Percentiles rank a stretch among this genome's conserved stretches.
Evolutionary conservation across 345 rosid species (phyloP).

Genomic region (Gossypioides kirkii): DNA sequence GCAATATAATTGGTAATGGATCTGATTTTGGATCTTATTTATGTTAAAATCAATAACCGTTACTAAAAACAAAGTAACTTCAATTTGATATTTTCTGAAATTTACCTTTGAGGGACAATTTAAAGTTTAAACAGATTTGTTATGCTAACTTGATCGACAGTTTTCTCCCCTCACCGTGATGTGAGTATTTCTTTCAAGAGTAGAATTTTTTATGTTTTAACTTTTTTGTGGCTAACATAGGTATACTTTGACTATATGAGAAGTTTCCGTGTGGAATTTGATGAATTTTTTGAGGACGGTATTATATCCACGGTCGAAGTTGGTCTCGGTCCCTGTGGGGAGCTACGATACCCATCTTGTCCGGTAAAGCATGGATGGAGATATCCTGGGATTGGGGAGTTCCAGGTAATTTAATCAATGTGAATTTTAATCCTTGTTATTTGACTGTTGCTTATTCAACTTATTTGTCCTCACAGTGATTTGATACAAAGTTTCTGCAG

Average conservation of each 20-base stretch:
- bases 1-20: background rate
- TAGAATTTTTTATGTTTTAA: background rate
- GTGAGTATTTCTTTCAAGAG: background rate
- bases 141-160: background rate
- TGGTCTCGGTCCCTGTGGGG: slow-evolving; percentile 99
- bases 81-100: slow-evolving; percentile 6
- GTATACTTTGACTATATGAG: slow-evolving; percentile 98
- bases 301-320: slow-evolving; percentile 74
- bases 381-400: slow-evolving; percentile 97
- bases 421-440: slow-evolving; percentile 6
- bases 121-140: background rate
- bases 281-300: slow-evolving; percentile 62
- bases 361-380: slow-evolving; percentile 99
- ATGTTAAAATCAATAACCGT: background rate
- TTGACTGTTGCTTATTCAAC: slow-evolving; percentile 1
- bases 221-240: slow-evolving; percentile 36
- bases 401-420: slow-evolving; percentile 56
- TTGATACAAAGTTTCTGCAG: background rate
- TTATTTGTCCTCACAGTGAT: background rate
- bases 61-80: background rate
- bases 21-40: background rate
- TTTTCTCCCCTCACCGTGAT: background rate
- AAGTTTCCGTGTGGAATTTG: slow-evolving; percentile 87
- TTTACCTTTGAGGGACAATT: background rate
- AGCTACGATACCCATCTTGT: slow-evolving; percentile 86